Conservation (phyloP, 192 early-diverging fungal genomes). For the Coemansia pectinata region DNA sequence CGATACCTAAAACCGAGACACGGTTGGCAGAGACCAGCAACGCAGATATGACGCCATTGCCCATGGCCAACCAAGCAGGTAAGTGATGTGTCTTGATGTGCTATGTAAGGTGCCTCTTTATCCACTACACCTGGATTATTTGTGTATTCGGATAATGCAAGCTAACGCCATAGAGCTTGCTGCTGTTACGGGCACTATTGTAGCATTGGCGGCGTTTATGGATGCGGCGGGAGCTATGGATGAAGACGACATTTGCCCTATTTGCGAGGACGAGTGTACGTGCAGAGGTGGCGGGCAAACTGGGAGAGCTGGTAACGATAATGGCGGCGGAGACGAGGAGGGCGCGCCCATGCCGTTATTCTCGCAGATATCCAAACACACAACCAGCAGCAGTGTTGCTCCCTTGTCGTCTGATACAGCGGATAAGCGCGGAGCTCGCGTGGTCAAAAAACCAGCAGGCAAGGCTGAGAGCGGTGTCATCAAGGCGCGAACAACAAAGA, state of each 20-base stretch:
- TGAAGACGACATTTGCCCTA: constrained; percentile 54
- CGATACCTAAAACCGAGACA: background rate
- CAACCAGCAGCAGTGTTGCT: background rate
- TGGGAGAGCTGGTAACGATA: background rate
- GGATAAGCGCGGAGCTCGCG: background rate
- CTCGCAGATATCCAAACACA: constrained; percentile 25
- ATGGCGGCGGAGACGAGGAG: background rate
- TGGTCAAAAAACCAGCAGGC: background rate
- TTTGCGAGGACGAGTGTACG: constrained; percentile 53
- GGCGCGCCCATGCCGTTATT: constrained; percentile 33
- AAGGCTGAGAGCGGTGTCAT: background rate
- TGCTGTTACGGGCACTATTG: background rate
- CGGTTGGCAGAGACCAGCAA: background rate
- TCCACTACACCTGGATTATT: background rate
- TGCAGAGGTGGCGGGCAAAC: constrained; percentile 11
- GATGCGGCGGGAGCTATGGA: constrained; percentile 34
- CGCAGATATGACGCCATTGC: background rate
- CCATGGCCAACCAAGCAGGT: constrained; percentile 20
- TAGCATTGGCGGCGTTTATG: constrained; percentile 22
- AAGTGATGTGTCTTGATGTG: constrained; percentile 3
- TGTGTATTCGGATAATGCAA: background rate
- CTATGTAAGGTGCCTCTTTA: background rate
- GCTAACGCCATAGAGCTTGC: background rate
- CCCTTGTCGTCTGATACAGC: background rate
- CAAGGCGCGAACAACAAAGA: constrained; percentile 15